Base-by-base conservation (phyloP, 208 protist genomes). In the Trichomonas gallinae region DNA sequence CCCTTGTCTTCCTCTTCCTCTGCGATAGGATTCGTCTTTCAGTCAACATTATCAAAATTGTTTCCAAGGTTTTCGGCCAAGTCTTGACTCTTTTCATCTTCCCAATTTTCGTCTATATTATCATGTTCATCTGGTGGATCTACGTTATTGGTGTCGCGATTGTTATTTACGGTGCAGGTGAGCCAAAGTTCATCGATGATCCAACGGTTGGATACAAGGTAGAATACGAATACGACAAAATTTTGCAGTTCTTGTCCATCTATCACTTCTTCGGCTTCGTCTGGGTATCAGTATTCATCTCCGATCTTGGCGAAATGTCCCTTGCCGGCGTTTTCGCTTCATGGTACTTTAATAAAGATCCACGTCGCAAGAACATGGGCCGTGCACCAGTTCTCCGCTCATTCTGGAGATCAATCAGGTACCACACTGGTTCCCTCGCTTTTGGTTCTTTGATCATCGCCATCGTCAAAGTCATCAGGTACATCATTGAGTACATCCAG, bases 211-310 rank as follows among this genome's bases (percentile, higher is more conserved):
- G 15, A 34, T 23, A 93, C n/a, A 51, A 31, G 45, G 45, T 93
- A 9, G 0, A 34, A 51, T 48, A 48, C 40, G 2, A 93, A 36
- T 93, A 93, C 44, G 87, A 93, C 46, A 48, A 1, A 38, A 8
- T 93, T 51, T n/a, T 93, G 0, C 40, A 93, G 46, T 42, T 23
- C 6, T 36, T 93, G 8, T 34, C 87, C 26, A 93, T 93, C 34
- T 93, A 93, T 36, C 87, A 93, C 44, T 93, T 93, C 34, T 23
- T 93, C 44, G 87, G 87, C 11, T 93, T 93, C 44, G 40, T 93
- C 26, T 93, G 87, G 87, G 44, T 93, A 8, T 93, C 87, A 17
- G 42, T 48, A 23, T 93, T 93, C 87, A 93, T 93, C 15, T 38
- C 31, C 3, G 87, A 42, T 48, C 44, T 93, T 17, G 87, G 87